phyloP scores from a whole-genome alignment of 495 filamentous ascomycete species.

The Penicillium waksmanii region DNA sequence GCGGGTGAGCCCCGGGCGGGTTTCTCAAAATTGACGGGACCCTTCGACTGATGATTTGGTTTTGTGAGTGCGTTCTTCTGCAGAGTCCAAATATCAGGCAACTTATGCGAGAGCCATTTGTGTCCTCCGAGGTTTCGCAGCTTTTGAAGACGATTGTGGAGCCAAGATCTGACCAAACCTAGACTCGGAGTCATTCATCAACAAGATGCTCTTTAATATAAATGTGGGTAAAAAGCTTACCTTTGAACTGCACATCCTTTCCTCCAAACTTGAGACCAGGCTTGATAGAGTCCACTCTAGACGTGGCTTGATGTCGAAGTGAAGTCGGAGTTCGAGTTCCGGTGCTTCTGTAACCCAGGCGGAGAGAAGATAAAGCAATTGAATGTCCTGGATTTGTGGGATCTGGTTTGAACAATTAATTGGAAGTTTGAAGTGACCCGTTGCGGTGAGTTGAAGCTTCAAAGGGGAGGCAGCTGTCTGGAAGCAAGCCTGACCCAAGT shows the following conservation, averaged over 20 bases:
- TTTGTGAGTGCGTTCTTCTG: conserved; percentile 2
- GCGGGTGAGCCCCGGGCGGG: conserved; percentile 23
- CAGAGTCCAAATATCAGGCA: conserved; percentile 32
- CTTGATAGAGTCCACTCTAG: conserved; percentile 1
- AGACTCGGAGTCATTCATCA: not conserved
- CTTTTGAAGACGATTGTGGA: conserved; percentile 31
- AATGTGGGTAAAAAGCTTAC: conserved; percentile 13
- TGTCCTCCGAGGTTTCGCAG: conserved; percentile 6
- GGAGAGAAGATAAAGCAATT: conserved; percentile 13
- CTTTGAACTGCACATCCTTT: conserved; percentile 31
- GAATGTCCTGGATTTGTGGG: not conserved
- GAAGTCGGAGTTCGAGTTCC: conserved; percentile 30
- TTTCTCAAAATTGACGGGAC: conserved; percentile 26
- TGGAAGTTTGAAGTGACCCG: conserved; percentile 8
- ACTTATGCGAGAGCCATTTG: conserved; percentile 2
- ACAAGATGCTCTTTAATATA: not conserved
- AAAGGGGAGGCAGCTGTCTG: conserved; percentile 12
- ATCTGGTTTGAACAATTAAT: not conserved
- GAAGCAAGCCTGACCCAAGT: conserved; percentile 24
- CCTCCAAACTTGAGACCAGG: conserved; percentile 26
- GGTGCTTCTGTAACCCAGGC: conserved; percentile 40
- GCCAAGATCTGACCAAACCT: conserved; percentile 44
- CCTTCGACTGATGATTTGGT: conserved; percentile 1
- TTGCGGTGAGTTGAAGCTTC: conserved; percentile 23
- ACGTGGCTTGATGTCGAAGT: conserved; percentile 12